A percentile compares a stretch with the other conserved stretches of the same genome.
Evolutionary conservation across 768 basidiomycete species (phyloP).

Genomic region (Boletus eberwhitei): DNA sequence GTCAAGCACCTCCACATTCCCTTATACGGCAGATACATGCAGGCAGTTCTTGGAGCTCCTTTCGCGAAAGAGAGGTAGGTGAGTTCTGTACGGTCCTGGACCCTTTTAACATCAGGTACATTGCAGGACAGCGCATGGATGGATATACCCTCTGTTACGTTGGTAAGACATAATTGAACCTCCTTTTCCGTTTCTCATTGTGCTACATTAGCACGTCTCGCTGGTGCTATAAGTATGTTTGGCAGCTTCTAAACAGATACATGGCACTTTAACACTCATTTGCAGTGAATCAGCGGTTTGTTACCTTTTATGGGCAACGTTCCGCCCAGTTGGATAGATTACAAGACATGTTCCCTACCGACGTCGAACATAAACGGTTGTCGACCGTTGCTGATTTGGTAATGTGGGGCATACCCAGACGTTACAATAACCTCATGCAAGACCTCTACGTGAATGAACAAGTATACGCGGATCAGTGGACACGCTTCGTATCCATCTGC

Average conservation of each 20-base stretch:
- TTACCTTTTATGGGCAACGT: constrained; percentile 56
- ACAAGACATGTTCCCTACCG: constrained; percentile 44
- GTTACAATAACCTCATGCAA: constrained; percentile 41
- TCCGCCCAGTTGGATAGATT: constrained; percentile 51
- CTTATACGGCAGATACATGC: constrained; percentile 48
- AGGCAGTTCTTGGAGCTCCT: constrained; percentile 48
- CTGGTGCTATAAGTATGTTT: constrained; percentile 45
- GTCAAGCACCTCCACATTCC: constrained; percentile 58
- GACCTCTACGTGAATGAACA: constrained; percentile 52
- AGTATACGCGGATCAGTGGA: constrained; percentile 55
- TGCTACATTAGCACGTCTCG: constrained; percentile 41
- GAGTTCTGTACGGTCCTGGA: not conserved
- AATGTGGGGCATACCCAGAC: constrained; percentile 46
- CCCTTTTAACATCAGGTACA: not conserved
- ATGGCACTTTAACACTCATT: not conserved
- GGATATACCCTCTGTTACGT: constrained; percentile 44
- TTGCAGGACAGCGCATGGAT: constrained; percentile 36
- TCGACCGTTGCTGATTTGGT: constrained; percentile 35
- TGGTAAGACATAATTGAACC: constrained; percentile 28
- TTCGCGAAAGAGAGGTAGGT: constrained; percentile 41
- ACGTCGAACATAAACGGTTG: constrained; percentile 36
- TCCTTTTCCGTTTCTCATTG: constrained; percentile 1
- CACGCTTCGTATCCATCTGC: constrained; percentile 41
- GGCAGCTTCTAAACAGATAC: not conserved
- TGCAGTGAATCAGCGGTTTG: constrained; percentile 48